phyloP scores from a whole-genome alignment of 768 basidiomycete species.

The Amanita rubescens region DNA sequence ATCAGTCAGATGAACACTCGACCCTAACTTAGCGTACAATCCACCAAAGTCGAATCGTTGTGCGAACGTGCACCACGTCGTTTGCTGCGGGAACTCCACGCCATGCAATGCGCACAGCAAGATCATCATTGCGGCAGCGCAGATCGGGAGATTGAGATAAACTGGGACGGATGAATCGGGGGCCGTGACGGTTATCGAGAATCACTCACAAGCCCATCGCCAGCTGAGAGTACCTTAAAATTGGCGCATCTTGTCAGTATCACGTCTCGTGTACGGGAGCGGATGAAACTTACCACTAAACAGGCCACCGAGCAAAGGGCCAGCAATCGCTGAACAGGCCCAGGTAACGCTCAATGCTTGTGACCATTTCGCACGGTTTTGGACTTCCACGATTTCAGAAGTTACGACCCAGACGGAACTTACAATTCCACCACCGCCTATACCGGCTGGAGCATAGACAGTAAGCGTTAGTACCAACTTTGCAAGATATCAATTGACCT shows the following conservation, averaged over 20 bases:
- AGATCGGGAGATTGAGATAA: slow-evolving; percentile 77
- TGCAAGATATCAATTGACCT: slow-evolving; percentile 19
- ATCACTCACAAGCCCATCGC: slow-evolving; percentile 79
- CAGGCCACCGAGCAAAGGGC: slow-evolving; percentile 74
- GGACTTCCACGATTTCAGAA: slow-evolving; percentile 71
- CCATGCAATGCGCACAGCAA: slow-evolving; percentile 53
- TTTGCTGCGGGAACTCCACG: slow-evolving; percentile 39
- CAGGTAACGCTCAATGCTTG: slow-evolving; percentile 81
- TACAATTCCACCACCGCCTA: slow-evolving; percentile 86
- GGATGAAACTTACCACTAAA: slow-evolving; percentile 56
- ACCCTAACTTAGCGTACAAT: slow-evolving; percentile 43
- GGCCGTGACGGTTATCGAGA: slow-evolving; percentile 1
- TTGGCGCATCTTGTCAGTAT: slow-evolving; percentile 11
- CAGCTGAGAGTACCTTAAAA: slow-evolving; percentile 42
- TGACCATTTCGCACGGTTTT: slow-evolving; percentile 72
- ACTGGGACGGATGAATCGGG: slow-evolving; percentile 37
- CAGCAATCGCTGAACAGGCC: slow-evolving; percentile 80
- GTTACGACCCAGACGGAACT: slow-evolving; percentile 83
- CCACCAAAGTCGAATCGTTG: slow-evolving; percentile 71
- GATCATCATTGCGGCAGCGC: slow-evolving; percentile 49
- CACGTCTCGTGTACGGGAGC: background rate
- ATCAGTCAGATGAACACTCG: background rate
- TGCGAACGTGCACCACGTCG: slow-evolving; percentile 50
- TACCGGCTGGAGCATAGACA: slow-evolving; percentile 41
- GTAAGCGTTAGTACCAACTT: slow-evolving; percentile 16